These are phyloP conservation scores for Cercospora zeina DNA, from an alignment of 2,329 filamentous ascomycete species.

Conservation along the genomic window DNA sequence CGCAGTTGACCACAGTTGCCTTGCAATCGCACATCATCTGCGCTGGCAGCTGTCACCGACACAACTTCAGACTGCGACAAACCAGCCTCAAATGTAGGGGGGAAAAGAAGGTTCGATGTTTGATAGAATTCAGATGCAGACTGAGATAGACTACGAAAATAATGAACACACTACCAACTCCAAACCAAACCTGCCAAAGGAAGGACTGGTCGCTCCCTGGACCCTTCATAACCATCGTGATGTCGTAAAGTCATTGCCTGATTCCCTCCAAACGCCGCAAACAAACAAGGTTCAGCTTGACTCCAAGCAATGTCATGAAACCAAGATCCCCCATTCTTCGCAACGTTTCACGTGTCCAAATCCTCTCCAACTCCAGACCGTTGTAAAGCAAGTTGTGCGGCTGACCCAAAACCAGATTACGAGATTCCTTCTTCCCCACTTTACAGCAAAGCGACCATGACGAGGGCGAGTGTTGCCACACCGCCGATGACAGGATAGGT, in stretches of 20 bases:
- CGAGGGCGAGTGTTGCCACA: conserved; percentile 13
- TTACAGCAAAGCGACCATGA: conserved; percentile 17
- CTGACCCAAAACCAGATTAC: neutral
- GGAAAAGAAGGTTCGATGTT: neutral
- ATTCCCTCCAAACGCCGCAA: neutral
- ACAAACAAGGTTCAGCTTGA: conserved; percentile 12
- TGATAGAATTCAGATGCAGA: conserved; percentile 2
- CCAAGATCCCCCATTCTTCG: neutral
- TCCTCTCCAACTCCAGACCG: neutral
- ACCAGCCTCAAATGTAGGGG: neutral
- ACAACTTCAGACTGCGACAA: neutral
- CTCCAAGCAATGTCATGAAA: neutral
- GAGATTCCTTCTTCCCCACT: neutral
- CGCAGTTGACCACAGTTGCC: neutral
- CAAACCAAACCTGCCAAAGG: neutral
- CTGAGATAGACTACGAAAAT: neutral
- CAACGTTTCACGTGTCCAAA: neutral
- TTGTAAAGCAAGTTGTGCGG: too few species aligned
- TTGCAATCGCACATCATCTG: neutral
- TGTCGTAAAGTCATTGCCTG: neutral
- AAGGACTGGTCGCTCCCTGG: neutral
- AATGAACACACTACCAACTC: neutral
- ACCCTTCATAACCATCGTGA: neutral
- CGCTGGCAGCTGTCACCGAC: neutral
- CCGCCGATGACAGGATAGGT: conserved; percentile 12